These are phyloP conservation scores for Escovopsis sp. DNA, from an alignment of 2,329 filamentous ascomycete species.

Conservation along the genomic window DNA sequence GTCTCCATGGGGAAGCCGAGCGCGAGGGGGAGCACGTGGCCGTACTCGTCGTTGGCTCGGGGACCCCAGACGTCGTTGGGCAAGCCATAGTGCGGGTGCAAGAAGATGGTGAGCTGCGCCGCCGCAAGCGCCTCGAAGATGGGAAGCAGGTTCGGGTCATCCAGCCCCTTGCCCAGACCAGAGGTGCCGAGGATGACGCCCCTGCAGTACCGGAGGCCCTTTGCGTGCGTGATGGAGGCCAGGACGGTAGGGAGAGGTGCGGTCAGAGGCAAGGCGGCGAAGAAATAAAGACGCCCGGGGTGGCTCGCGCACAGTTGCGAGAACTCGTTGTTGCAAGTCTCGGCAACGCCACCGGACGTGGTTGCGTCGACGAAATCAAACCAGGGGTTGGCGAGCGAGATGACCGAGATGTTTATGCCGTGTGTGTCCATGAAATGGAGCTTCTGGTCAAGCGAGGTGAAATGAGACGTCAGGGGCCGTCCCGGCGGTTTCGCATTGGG, in stretches of 20 bases:
- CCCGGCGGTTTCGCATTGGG: conserved; percentile 48
- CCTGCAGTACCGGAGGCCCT: conserved; percentile 49
- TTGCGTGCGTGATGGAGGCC: conserved; percentile 48
- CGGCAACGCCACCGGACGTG: conserved; percentile 49
- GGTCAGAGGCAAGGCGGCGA: conserved; percentile 67
- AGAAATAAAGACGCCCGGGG: conserved; percentile 62
- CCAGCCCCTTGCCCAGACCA: conserved; percentile 64
- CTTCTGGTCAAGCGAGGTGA: conserved; percentile 67
- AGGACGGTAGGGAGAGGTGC: conserved; percentile 48
- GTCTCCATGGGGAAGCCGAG: conserved; percentile 87
- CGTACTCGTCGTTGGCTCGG: conserved; percentile 52
- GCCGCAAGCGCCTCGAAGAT: conserved; percentile 57
- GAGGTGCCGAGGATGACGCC: conserved; percentile 84
- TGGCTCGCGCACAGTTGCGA: conserved; percentile 53
- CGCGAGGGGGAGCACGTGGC: conserved; percentile 74
- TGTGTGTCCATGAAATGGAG: conserved; percentile 80
- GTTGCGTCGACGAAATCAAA: conserved; percentile 60
- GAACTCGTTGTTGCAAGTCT: conserved; percentile 63
- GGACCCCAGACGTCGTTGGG: conserved; percentile 69
- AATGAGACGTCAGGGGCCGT: conserved; percentile 70
- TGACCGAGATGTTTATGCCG: conserved; percentile 65
- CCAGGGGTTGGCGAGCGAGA: conserved; percentile 89
- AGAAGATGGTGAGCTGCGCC: conserved; percentile 54
- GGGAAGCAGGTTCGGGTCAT: conserved; percentile 59
- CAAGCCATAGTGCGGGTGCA: conserved; percentile 87